Evolutionary conservation across 345 rosid genomes (phyloP).

Genomic region (Raphanus raphanistrum): DNA sequence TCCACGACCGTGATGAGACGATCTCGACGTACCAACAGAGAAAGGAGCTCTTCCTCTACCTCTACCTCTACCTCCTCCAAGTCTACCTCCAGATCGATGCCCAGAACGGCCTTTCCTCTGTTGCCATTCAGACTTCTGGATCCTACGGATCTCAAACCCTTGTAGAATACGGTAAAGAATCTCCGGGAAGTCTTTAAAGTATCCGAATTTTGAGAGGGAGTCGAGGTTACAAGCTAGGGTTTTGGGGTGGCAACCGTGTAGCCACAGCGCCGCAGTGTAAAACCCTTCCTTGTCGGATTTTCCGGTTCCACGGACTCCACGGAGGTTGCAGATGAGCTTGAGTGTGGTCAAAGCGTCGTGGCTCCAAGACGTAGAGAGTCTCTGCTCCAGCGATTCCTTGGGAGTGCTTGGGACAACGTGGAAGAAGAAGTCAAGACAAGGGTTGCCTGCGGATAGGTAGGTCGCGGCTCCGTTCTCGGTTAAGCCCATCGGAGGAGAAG

Average conservation of each 20-base stretch:
- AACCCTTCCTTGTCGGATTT: constrained; percentile 71
- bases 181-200: constrained; percentile 66
- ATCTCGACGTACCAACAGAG: neutral
- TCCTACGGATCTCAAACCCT: constrained; percentile 46
- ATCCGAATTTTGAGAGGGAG: constrained; percentile 48
- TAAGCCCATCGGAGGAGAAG: constrained; percentile 39
- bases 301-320: constrained; percentile 69
- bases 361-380: constrained; percentile 48
- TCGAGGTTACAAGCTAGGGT: constrained; percentile 58
- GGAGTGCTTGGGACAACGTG: constrained; percentile 58
- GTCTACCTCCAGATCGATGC: neutral
- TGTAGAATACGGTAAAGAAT: constrained; percentile 58
- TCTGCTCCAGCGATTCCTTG: constrained; percentile 22
- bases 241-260: constrained; percentile 56
- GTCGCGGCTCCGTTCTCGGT: constrained; percentile 53
- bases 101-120: constrained; percentile 26
- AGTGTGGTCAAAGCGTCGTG: constrained; percentile 54
- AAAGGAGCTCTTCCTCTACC: neutral
- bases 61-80: neutral
- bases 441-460: constrained; percentile 45
- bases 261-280: constrained; percentile 59
- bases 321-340: constrained; percentile 61
- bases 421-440: constrained; percentile 66
- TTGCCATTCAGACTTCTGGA: constrained; percentile 45
- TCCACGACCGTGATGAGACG: neutral